Evolutionary conservation across 352 stramenopile species (phyloP).

Genomic region (Phytophthora sansomeana): DNA sequence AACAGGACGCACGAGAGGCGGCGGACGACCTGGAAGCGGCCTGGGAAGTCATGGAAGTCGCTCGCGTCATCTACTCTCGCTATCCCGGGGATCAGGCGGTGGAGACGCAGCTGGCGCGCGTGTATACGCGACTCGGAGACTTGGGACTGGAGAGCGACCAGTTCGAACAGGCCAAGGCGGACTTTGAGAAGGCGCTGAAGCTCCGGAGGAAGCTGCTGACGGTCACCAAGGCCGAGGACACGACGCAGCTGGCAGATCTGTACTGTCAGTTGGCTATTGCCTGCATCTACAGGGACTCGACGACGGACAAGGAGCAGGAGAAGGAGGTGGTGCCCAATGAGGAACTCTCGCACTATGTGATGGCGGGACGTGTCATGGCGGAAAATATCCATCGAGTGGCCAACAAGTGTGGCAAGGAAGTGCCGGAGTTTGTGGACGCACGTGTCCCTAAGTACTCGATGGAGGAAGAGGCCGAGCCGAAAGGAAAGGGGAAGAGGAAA

Average conservation of each 20-base stretch:
- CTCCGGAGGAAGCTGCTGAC: conserved; percentile 79
- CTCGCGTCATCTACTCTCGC: conserved; percentile 83
- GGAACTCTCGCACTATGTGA: conserved; percentile 84
- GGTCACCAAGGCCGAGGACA: conserved; percentile 69
- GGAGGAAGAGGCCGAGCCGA: conserved; percentile 30
- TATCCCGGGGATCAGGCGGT: conserved; percentile 72
- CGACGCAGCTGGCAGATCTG: conserved; percentile 79
- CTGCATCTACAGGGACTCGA: conserved; percentile 83
- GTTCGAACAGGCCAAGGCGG: conserved; percentile 75
- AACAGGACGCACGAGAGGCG: conserved; percentile 63
- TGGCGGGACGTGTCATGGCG: conserved; percentile 81
- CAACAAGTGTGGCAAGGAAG: conserved; percentile 39
- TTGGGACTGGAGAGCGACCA: conserved; percentile 84
- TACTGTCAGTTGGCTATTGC: conserved; percentile 88
- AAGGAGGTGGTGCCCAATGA: conserved; percentile 44
- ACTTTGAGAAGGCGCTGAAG: conserved; percentile 83
- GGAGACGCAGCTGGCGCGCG: conserved; percentile 78
- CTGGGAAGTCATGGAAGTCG: conserved; percentile 89
- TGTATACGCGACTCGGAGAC: conserved; percentile 85
- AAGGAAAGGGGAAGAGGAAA: conserved; percentile 83
- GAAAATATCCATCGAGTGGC: conserved; percentile 81
- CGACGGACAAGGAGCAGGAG: conserved; percentile 22
- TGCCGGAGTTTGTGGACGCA: conserved; percentile 60
- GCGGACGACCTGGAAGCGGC: conserved; percentile 83
- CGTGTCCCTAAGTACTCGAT: conserved; percentile 63